These are phyloP conservation scores for Myrica gale DNA, from an alignment of 306 rosid genomes.

Conservation along the genomic window DNA sequence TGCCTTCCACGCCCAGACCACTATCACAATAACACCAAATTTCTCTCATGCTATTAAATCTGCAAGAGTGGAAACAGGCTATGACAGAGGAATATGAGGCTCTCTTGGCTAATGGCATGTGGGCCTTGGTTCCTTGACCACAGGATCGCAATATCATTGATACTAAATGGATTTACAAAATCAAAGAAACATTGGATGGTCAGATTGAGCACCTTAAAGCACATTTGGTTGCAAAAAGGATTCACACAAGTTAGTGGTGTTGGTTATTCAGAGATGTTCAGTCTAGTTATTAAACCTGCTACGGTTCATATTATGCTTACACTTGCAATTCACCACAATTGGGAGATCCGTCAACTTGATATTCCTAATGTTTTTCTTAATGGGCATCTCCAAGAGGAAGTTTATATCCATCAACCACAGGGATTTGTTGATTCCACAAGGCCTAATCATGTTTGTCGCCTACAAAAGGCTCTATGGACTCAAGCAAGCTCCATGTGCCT, in stretches of 20 bases:
- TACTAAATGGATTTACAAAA: background rate
- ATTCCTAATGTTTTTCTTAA: background rate
- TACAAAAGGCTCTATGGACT: background rate
- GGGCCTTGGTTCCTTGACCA: background rate
- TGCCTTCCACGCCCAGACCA: background rate
- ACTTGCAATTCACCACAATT: background rate
- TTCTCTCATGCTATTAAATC: no score
- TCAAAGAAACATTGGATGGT: background rate
- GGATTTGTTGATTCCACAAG: background rate
- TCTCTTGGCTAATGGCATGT: no score
- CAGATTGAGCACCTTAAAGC: background rate
- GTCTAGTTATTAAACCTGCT: background rate
- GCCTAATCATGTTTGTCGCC: background rate
- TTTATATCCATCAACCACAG: background rate
- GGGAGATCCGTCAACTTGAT: background rate
- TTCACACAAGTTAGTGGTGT: background rate
- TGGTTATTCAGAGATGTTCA: background rate
- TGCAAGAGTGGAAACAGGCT: no score
- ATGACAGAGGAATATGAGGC: no score
- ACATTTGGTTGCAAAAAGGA: background rate
- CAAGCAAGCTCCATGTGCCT: background rate
- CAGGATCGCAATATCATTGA: background rate
- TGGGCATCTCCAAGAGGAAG: background rate
- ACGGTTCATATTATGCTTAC: background rate
- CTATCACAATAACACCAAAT: background rate